Evolutionary conservation across 225 moss, liverwort and hornwort species (phyloP).

Genomic region (Takakia lepidozioides): DNA sequence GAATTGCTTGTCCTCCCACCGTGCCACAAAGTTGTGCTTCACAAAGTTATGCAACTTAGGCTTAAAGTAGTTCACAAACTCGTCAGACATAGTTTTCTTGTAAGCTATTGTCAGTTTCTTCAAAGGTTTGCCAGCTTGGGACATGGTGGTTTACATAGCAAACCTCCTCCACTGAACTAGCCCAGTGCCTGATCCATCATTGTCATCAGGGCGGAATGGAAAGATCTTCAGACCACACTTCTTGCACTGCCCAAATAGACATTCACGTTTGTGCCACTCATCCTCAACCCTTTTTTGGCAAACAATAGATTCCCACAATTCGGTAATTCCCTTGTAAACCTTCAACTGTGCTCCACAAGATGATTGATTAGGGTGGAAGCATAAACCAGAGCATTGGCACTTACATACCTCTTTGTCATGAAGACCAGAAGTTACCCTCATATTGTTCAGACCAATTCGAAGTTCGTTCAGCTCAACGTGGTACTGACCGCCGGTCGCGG

Average conservation of each 20-base stretch:
- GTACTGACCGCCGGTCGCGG: too few relatives aligned
- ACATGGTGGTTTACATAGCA: slow-evolving; percentile 3
- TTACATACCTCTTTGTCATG: not conserved
- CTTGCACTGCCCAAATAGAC: slow-evolving; percentile 2
- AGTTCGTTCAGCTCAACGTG: too few relatives aligned
- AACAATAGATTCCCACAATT: not conserved
- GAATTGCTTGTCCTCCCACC: slow-evolving; percentile 2
- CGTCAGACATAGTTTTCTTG: not conserved
- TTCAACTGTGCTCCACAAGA: not conserved
- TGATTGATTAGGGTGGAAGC: too few relatives aligned
- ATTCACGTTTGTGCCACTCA: slow-evolving; percentile 1
- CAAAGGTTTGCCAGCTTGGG: not conserved
- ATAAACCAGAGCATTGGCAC: not conserved
- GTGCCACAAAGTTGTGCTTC: not conserved
- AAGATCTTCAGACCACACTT: not conserved
- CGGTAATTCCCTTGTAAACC: not conserved
- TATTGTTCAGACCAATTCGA: not conserved
- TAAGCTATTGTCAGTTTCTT: not conserved
- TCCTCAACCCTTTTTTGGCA: slow-evolving; percentile 1
- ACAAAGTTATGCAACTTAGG: not conserved
- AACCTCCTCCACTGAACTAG: not conserved
- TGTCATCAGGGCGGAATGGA: not conserved
- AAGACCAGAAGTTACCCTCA: not conserved
- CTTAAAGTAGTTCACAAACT: not conserved
- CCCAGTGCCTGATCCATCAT: not conserved